Evolutionary conservation across 2,329 filamentous ascomycete genomes (phyloP).

Genomic region (Colletotrichum endophyticum): DNA sequence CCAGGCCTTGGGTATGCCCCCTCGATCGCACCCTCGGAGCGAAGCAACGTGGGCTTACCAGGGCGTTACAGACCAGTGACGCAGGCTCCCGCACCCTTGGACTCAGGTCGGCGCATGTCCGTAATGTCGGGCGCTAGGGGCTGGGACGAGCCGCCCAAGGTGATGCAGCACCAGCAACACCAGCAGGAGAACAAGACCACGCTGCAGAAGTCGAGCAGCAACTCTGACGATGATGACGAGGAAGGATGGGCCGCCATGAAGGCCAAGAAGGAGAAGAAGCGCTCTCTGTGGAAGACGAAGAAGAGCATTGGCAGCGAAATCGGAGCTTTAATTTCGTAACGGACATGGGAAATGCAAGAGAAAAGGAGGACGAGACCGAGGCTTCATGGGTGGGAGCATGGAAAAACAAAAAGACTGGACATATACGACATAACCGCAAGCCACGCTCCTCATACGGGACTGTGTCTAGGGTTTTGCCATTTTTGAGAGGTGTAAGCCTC

Average conservation of each 20-base stretch:
- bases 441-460: not conserved
- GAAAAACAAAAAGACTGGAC: slow-evolving; percentile 15
- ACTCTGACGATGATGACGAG: slow-evolving; percentile 67
- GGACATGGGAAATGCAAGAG: not conserved
- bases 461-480: not conserved
- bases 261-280: slow-evolving; percentile 72
- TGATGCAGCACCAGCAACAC: slow-evolving; percentile 31
- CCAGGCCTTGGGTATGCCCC: slow-evolving; percentile 74
- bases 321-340: slow-evolving; percentile 47
- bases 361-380: not conserved
- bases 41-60: slow-evolving; percentile 90
- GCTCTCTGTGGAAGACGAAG: slow-evolving; percentile 68
- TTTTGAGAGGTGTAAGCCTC: not conserved
- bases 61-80: slow-evolving; percentile 91
- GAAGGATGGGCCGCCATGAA: slow-evolving; percentile 75
- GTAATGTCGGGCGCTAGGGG: slow-evolving; percentile 47
- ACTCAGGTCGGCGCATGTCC: slow-evolving; percentile 29
- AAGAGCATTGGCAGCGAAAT: slow-evolving; percentile 57
- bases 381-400: not conserved
- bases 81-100: slow-evolving; percentile 48
- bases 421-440: not conserved
- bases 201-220: slow-evolving; percentile 43
- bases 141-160: slow-evolving; percentile 38
- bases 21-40: slow-evolving; percentile 93
- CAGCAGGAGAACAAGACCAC: slow-evolving; percentile 34